Evolutionary conservation across 352 stramenopile species (phyloP).

Genomic region (Globisporangium carolinianum): DNA sequence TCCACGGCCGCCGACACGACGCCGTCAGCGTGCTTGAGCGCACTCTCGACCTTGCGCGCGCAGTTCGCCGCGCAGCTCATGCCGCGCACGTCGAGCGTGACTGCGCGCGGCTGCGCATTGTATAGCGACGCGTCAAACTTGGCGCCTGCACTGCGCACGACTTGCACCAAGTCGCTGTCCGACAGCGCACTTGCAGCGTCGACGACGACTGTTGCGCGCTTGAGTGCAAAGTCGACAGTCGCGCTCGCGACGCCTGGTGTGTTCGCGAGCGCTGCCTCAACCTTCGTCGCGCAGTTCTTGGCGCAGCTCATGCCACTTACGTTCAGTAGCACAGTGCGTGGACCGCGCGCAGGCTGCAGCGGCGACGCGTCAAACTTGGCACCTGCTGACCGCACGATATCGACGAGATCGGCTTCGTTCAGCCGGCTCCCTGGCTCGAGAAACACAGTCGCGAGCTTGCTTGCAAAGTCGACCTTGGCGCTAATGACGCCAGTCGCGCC

Average conservation of each 20-base stretch:
- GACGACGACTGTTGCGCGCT: constrained; percentile 56
- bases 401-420: constrained; percentile 56
- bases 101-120: constrained; percentile 22
- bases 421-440: constrained; percentile 63
- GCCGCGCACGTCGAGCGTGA: constrained; percentile 47
- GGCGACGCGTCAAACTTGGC: constrained; percentile 61
- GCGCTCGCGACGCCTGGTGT: constrained; percentile 47
- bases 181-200: constrained; percentile 36
- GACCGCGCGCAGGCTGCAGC: constrained; percentile 25
- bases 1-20: constrained; percentile 70
- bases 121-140: constrained; percentile 69
- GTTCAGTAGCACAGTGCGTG: constrained; percentile 45
- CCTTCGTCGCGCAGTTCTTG: constrained; percentile 75
- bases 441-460: constrained; percentile 70
- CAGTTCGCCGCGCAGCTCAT: constrained; percentile 70
- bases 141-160: constrained; percentile 33
- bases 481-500: constrained; percentile 56
- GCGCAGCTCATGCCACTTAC: constrained; percentile 77
- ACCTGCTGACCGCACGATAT: constrained; percentile 42
- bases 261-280: constrained; percentile 47
- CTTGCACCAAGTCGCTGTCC: constrained; percentile 49
- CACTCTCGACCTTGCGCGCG: constrained; percentile 60
- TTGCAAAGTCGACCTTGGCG: constrained; percentile 72
- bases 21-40: constrained; percentile 43
- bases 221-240: constrained; percentile 56